phyloP scores from a whole-genome alignment of 179 eudicot species.

The Silene noctiflora region DNA sequence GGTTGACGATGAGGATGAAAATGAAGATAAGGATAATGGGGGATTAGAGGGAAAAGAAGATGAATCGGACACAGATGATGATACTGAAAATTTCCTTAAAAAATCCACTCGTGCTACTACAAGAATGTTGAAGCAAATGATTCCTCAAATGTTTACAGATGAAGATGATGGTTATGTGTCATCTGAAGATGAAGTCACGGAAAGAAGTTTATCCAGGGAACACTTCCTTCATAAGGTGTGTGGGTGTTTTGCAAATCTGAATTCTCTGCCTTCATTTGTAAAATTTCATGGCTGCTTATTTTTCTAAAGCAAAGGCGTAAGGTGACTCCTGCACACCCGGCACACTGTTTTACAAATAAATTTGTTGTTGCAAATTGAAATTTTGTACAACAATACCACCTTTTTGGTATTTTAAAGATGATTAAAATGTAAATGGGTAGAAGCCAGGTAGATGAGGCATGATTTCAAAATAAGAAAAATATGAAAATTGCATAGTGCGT shows the following conservation, averaged over 20 bases:
- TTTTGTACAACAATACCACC: neutral
- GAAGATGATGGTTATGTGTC: conserved; percentile 68
- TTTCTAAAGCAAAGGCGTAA: neutral
- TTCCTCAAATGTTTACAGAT: conserved; percentile 72
- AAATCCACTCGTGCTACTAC: conserved; percentile 36
- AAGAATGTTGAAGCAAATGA: conserved; percentile 67
- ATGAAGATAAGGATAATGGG: conserved; percentile 20
- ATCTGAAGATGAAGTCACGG: conserved; percentile 77
- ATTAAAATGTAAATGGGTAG: neutral
- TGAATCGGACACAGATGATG: conserved; percentile 35
- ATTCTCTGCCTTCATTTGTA: neutral
- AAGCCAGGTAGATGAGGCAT: no score
- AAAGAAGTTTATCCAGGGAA: conserved; percentile 48
- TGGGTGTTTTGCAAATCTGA: conserved; percentile 28
- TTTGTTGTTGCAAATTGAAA: neutral
- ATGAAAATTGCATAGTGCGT: neutral
- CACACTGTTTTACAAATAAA: neutral
- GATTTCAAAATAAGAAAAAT: no score
- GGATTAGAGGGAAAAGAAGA: conserved; percentile 20
- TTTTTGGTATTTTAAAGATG: no score
- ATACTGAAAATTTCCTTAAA: conserved; percentile 28
- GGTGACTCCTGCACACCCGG: neutral
- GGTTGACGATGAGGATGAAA: conserved; percentile 35
- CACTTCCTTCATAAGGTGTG: conserved; percentile 38
- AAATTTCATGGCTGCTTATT: neutral